Percentiles rank a stretch among this genome's conserved stretches.
Conservation (phyloP, 768 basidiomycete genomes). For the Dentipellis sp. region DNA sequence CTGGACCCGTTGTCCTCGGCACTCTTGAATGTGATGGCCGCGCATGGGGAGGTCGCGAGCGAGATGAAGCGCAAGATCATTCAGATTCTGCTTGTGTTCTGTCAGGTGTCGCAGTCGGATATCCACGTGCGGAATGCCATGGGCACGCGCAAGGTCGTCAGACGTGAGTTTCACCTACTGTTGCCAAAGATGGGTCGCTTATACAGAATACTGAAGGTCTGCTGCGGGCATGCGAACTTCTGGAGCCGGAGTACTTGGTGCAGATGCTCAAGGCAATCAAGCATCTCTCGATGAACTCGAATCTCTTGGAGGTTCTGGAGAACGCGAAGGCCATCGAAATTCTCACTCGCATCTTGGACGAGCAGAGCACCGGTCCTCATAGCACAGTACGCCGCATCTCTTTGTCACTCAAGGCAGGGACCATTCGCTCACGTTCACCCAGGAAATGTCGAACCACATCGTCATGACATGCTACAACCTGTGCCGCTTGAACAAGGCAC, state of each 20-base stretch:
- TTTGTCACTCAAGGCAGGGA: not conserved
- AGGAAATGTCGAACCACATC: constrained; percentile 97
- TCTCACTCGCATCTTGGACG: constrained; percentile 76
- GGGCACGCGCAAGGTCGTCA: constrained; percentile 80
- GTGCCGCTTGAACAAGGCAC: constrained; percentile 85
- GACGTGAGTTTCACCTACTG: constrained; percentile 48
- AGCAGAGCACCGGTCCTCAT: constrained; percentile 69
- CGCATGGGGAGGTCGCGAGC: constrained; percentile 49
- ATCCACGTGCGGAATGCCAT: constrained; percentile 88
- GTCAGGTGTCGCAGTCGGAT: constrained; percentile 94
- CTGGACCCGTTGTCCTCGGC: constrained; percentile 89
- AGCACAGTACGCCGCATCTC: constrained; percentile 53
- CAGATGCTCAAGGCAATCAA: constrained; percentile 92
- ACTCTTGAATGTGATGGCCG: constrained; percentile 78
- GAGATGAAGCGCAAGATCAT: constrained; percentile 87
- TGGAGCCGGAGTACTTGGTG: constrained; percentile 84
- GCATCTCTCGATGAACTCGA: constrained; percentile 90
- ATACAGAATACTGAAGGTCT: constrained; percentile 43
- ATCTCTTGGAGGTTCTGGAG: constrained; percentile 85
- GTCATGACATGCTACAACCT: constrained; percentile 98
- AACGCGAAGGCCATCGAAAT: constrained; percentile 94
- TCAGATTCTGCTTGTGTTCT: constrained; percentile 83
- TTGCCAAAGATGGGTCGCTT: not conserved
- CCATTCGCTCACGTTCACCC: not conserved
- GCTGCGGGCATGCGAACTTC: constrained; percentile 75